Evolutionary conservation across 345 rosid species (phyloP).

Genomic region (Pugionium dolabratum): DNA sequence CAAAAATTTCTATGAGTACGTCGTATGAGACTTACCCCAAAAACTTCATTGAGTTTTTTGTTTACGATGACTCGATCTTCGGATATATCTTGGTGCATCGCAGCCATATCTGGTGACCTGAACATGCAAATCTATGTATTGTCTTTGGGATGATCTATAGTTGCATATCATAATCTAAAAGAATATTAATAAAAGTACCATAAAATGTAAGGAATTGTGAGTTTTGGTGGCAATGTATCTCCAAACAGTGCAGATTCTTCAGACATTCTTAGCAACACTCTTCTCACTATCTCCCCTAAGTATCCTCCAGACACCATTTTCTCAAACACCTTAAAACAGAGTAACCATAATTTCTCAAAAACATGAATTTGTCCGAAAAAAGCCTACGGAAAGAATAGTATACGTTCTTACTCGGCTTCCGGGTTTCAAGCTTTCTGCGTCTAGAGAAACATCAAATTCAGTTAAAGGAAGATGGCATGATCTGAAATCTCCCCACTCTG

Average conservation of each 20-base stretch:
- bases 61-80: conserved; percentile 49
- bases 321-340: conserved; percentile 51
- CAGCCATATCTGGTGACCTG: conserved; percentile 67
- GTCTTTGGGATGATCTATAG: neutral
- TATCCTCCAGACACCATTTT: conserved; percentile 63
- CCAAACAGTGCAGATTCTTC: conserved; percentile 63
- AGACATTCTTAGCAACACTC: conserved; percentile 63
- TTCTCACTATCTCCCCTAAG: conserved; percentile 77
- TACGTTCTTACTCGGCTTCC: conserved; percentile 45
- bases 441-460: conserved; percentile 56
- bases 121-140: neutral
- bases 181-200: conserved; percentile 39
- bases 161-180: neutral
- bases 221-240: conserved; percentile 49
- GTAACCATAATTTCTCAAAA: neutral
- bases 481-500: conserved; percentile 66
- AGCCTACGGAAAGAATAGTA: too few relatives aligned
- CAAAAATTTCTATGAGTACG: neutral
- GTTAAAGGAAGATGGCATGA: conserved; percentile 55
- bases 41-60: conserved; percentile 54
- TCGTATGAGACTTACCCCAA: conserved; percentile 44
- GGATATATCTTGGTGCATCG: conserved; percentile 73
- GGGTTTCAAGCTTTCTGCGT: conserved; percentile 53
- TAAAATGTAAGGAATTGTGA: conserved; percentile 50
- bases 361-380: neutral